Base-by-base conservation (phyloP, 2,329 filamentous ascomycete species). In the Zymoseptoria tritici region DNA sequence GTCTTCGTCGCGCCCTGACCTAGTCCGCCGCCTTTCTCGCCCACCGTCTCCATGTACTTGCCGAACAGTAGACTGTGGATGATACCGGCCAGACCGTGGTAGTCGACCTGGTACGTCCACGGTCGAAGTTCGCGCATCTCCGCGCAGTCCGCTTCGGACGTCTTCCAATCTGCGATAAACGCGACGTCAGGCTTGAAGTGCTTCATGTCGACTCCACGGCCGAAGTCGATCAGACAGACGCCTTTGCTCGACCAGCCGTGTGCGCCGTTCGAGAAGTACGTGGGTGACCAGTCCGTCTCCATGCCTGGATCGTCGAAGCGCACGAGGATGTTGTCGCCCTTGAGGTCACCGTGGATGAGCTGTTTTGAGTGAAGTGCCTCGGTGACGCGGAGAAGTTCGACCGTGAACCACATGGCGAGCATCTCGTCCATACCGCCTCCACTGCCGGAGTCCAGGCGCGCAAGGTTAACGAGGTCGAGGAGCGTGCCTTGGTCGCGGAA, bases 81-180 rank as follows among this genome's bases (percentile, higher is more conserved):
- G 22, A 90, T 89, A 4, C 91, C 91, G 0, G 94, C 94, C 0
- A 97, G 81, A 11, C 94, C 94, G 74, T 96, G 90, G 69, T 97
- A 95, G 77, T 99, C 94, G 66, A 97, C 90, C 74, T 99, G 94
- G 79, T 91, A 97, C 1, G 93, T 97, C 94, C 94, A 99, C 0
- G 92, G 91, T 0, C 93, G 83, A 59, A 91, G 84, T 76, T 99
- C 93, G 53, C 92, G 88, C 84, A 97, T 96, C 79, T 99, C 94
- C 19, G 90, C 88, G 74, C 94, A 99, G 75, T 99, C 94, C 56
- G 91, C 87, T 22, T 88, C 83, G 16, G 84, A 85, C 0, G 90
- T 91, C 74, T 94, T 89, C 94, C 94, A 99, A 76, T 99, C 94
- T 0, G 93, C 94, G 61, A 97, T 85, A 79, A 99, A 99, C 66